Evolutionary conservation across 305 asterid genomes (phyloP).

Genomic region (Petunia hybrid): DNA sequence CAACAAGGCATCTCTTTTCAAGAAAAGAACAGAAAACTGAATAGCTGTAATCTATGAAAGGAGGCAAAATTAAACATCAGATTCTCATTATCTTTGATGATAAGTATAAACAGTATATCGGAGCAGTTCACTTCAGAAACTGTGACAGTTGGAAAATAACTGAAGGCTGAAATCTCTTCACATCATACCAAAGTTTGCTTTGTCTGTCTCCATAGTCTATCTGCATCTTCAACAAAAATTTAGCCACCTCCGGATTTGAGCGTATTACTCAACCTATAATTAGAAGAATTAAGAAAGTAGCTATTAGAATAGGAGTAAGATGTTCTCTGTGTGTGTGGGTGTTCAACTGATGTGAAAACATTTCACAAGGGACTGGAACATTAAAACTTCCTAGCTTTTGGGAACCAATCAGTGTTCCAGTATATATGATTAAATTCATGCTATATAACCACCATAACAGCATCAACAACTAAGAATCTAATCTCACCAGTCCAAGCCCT

Average conservation of each 20-base stretch:
- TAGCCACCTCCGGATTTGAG: constrained; percentile 74
- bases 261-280: constrained; percentile 73
- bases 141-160: constrained; percentile 30
- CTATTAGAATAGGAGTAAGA: neutral
- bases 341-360: neutral
- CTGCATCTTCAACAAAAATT: constrained; percentile 36
- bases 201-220: constrained; percentile 19
- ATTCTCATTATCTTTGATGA: constrained; percentile 30
- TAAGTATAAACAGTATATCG: constrained; percentile 2
- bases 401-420: neutral
- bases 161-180: constrained; percentile 16
- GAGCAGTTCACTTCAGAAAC: constrained; percentile 10
- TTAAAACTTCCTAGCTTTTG: neutral
- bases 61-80: neutral
- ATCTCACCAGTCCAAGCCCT: constrained; percentile 93
- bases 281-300: neutral
- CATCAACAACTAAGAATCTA: neutral
- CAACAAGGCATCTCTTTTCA: constrained; percentile 2
- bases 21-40: neutral
- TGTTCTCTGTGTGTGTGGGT: neutral
- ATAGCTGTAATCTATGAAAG: constrained; percentile 17
- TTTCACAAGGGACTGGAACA: neutral
- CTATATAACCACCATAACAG: neutral
- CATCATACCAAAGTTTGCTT: constrained; percentile 9
- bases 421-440: neutral